Base-by-base conservation (phyloP, 2,329 filamentous ascomycete genomes). In the Sodiomyces alkalinus region DNA sequence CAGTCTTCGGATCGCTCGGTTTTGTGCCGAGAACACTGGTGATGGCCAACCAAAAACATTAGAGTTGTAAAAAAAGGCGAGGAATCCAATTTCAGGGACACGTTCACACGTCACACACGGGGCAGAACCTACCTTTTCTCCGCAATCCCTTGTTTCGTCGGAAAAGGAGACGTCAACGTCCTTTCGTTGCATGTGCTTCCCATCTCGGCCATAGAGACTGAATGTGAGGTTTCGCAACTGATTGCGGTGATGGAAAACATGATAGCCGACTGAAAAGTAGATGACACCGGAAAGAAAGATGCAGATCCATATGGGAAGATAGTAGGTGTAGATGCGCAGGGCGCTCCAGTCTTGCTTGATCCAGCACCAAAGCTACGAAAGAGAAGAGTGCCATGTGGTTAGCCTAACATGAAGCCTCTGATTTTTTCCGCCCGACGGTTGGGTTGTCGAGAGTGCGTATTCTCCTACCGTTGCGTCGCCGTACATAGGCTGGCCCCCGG, bases 361-460 rank as follows among this genome's bases (percentile, higher is more conserved):
- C 68, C 68, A 74, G 45, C 68, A 74, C 68, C 68, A 74, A 14
- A 74, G 59, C 68, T 72, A 26, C 10, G 5, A n/a, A n/a, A n/a
- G n/a, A n/a, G n/a, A n/a, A n/a, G n/a, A n/a, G n/a, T n/a, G n/a
- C n/a, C 9, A 10, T 6, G 11, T 15, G 7, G 20, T 29, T 19
- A 29, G 27, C n/a, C 11, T n/a, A n/a, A n/a, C n/a, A n/a, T n/a
- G n/a, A n/a, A n/a, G n/a, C n/a, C n/a, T n/a, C n/a, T n/a, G n/a
- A n/a, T n/a, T n/a, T n/a, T n/a, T n/a, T n/a, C n/a, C 7, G 5
- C 7, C 5, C 8, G 5, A 11, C 10, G n/a, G n/a, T n/a, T 6
- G 7, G 7, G 8, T n/a, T 11, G 11, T 12, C 11, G 7, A 20
- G 2, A 5, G 7, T 8, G 13, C 8, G 4, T 9, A 3, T 18